Evolutionary conservation across 1,284 basidiomycete genomes (phyloP), one percentile per base, ranked within the genome.

Genomic region (Naganishia liquefaciens): DNA sequence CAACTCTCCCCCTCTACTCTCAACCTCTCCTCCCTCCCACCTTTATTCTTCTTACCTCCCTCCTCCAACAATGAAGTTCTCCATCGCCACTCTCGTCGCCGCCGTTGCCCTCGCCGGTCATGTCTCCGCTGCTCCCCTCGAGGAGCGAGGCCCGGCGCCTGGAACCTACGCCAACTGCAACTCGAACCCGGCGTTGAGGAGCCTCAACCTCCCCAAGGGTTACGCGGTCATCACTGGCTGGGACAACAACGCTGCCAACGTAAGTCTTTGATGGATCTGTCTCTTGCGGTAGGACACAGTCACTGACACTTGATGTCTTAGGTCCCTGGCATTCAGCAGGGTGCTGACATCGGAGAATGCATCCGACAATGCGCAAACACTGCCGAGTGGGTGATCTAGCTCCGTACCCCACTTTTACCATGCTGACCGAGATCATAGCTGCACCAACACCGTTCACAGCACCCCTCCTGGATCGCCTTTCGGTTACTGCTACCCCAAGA

Each of bases 61-160:
- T 23, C 42, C 42, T 53, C 39, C 53, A 33, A 64, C 49, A 57
- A 64, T 64, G 63, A 64, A 64, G 63, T 51, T 64, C 54, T 64
- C 63, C 54, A 58, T 53, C 54, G 49, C 63, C 37, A 11, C 42
- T 27, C 39, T 49, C 30, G 33, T 46, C 55, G 30, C 37, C 17
- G 46, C 30, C 46, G 33, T 50, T 11, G 55, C 55, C 46, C 40
- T 60, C 10, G 40, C 30, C 49, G 55, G 55, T 46, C 37, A 44
- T 46, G 55, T 60, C 21, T 60, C 55, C 11, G 55, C 55, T 17
- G 46, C 46, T 30, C 55, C 55, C n/a, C 33, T 37, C 33, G 33
- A 37, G 33, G 33, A 37, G 13, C 33, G 33, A 7, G 33, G 33
- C 33, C 33, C 33, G 9, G 47, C 55, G 21, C 11, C 55, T 25